These are phyloP conservation scores for Lolium rigidum DNA, from an alignment of 176 grass and related monocot genomes.

Conservation along the genomic window DNA sequence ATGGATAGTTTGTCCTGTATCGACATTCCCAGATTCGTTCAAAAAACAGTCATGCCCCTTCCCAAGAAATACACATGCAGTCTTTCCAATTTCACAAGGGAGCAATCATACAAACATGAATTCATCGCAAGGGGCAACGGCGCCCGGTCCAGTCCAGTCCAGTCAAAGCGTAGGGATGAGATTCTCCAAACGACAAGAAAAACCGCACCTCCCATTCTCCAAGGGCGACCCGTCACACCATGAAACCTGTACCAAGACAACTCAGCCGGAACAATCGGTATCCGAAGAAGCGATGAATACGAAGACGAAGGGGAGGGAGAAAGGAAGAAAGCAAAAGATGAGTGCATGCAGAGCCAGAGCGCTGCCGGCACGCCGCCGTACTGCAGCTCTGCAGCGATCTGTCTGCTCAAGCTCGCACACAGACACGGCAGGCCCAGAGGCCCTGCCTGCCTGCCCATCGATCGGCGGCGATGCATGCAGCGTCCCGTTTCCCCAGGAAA, in stretches of 20 bases:
- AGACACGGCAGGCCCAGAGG: neutral
- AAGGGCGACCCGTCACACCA: slow-evolving; percentile 22
- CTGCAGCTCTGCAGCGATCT: slow-evolving; percentile 21
- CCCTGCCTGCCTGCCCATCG: neutral
- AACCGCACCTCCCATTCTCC: slow-evolving; percentile 30
- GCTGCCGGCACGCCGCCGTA: slow-evolving; percentile 28
- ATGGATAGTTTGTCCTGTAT: neutral
- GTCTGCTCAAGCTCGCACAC: neutral
- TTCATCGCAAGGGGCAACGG: neutral
- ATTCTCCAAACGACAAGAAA: slow-evolving; percentile 18
- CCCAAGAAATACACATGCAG: neutral
- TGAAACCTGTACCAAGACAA: neutral
- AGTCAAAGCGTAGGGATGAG: slow-evolving; percentile 24
- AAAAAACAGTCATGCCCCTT: neutral
- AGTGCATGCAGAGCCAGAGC: slow-evolving; percentile 19
- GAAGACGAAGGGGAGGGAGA: slow-evolving; percentile 1
- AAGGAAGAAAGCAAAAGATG: slow-evolving; percentile 31
- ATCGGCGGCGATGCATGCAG: neutral
- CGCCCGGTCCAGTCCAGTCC: neutral
- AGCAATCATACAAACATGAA: slow-evolving; percentile 7
- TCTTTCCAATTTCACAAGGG: neutral
- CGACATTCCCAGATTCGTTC: neutral
- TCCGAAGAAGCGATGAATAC: neutral
- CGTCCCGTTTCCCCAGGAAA: slow-evolving; percentile 32
- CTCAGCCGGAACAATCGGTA: slow-evolving; percentile 35